Evolutionary conservation across 116 monocot genomes (phyloP), one percentile per base, ranked within the genome.

Genomic region (Dioscorea cayenensis): DNA sequence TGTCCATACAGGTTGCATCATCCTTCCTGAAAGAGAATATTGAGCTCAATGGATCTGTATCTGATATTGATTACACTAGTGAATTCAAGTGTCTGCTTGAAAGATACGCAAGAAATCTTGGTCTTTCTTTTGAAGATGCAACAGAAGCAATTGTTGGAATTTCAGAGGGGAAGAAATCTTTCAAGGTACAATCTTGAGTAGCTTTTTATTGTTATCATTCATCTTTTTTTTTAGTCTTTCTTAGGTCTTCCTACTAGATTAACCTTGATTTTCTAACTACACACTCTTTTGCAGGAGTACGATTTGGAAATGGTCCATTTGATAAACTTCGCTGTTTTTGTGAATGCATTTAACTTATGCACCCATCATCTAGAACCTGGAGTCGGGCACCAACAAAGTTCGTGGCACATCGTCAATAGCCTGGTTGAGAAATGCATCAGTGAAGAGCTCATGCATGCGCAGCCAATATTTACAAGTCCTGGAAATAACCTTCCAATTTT

Each of bases 281-380:
- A 17, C 38, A 60, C 3, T 76, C 10, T 35, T 74, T 50, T 75
- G 68, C 84, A 97, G 97, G 90, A 84, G 36, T 75, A 83, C 60
- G 73, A 69, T 61, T 48, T 80, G 25, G 91, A 86, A 59, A n/a
- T 85, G 28, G 66, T 85, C 52, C 77, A 72, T 66, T 94, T 89
- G 83, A 76, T 94, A n/a, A 87, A 77, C 68, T 99, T 99, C 61
- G 83, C 94, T 9, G 74, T 99, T 37, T 99, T 99, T 84, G 55
- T 89, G 66, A 94, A 94, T 76, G 91, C 91, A 13, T 91, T 77
- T 88, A 89, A 80, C 64, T 69, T 77, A 32, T 58, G 70, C 72
- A 71, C 72, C 49, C 71, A 66, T 28, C 70, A 66, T 36, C 49
- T 64, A 3, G 63, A 37, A 36, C 19, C 60, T 50, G 66, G 66